Evolutionary conservation across 768 basidiomycete genomes (phyloP), one percentile per base, ranked within the genome.

Genomic region (Gyrodon lividus): DNA sequence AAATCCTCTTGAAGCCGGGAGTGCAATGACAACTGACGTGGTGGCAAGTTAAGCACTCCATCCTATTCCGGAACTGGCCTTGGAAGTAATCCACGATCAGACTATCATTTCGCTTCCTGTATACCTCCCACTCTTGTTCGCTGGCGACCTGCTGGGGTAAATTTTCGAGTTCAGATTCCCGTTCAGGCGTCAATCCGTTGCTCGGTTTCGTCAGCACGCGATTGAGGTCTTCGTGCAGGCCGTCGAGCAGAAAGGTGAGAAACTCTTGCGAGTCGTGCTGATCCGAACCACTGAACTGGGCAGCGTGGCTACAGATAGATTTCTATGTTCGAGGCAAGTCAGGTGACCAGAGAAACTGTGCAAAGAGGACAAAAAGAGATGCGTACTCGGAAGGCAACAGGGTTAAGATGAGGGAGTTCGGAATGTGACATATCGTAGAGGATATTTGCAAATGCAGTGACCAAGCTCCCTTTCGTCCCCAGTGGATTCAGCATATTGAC

Each of bases 191-290:
- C 4, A 79, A 74, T 31, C 80, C 79, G 43, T 80, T 74, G 5
- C 73, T 68, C 4, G 87, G 87, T 59, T 87, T 89, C n/a, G 79
- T 70, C 47, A 94, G 75, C 19, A 98, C 75, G 14, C 90, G 81
- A 63, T 93, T 93, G 45, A 94, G 76, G 65, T 92, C 90, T 62
- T 95, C 92, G 62, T 94, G 90, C 23, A 93, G 82, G 14, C 89
- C 91, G 63, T 98, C 97, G 48, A 99, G 77, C 23, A 99, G 77
- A 75, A 96, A 95, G 20, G 84, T 89, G 35, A 99, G 76, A 69
- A 98, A 97, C 71, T 99, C 96, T 69, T 98, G 97, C 19, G 94
- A 94, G 70, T 99, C 96, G 61, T 99, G 96, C 66, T 99, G 96
- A 59, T 94, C 87, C 14, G 84, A 79, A 2, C 91, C 92, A 30